Percentiles rank a stretch among this genome's conserved stretches.
Conservation (phyloP, 2,329 filamentous ascomycete genomes). For the Diaporthe ilicicola region DNA sequence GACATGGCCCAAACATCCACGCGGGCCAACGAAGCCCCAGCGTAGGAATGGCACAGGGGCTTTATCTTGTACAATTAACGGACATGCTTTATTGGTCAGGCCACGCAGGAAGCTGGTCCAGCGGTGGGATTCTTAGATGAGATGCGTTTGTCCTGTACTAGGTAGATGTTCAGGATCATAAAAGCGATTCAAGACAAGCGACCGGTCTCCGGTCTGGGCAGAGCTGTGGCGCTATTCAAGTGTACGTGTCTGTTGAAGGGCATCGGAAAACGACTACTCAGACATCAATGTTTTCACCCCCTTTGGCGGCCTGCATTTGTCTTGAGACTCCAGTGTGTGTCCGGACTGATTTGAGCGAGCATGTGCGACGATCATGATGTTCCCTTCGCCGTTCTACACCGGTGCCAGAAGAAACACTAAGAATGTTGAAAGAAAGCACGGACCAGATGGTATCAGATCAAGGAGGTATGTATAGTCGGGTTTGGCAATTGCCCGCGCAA, state of each 20-base stretch:
- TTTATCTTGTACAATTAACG: slow-evolving; percentile 8
- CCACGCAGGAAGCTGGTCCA: slow-evolving; percentile 12
- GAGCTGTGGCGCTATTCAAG: neutral
- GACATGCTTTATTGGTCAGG: neutral
- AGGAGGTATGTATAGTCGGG: too few relatives aligned
- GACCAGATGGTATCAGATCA: too few relatives aligned
- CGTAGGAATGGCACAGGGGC: neutral
- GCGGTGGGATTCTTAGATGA: neutral
- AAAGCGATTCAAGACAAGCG: slow-evolving; percentile 12
- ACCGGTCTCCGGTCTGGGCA: neutral
- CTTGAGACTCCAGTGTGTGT: too few relatives aligned
- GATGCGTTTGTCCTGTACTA: slow-evolving; percentile 1
- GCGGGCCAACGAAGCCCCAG: neutral
- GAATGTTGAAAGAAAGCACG: too few relatives aligned
- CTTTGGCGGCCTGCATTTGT: too few relatives aligned
- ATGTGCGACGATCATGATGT: too few relatives aligned
- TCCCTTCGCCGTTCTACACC: too few relatives aligned
- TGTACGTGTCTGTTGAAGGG: neutral
- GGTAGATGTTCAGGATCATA: slow-evolving; percentile 16
- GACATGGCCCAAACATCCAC: neutral
- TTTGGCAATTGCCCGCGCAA: too few relatives aligned
- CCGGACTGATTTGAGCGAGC: too few relatives aligned
- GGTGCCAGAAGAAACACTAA: too few relatives aligned
- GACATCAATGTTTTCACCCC: neutral
- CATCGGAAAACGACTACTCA: neutral